Evolutionary conservation across 2,329 filamentous ascomycete genomes (phyloP).

Genomic region (Didymella glomerata): DNA sequence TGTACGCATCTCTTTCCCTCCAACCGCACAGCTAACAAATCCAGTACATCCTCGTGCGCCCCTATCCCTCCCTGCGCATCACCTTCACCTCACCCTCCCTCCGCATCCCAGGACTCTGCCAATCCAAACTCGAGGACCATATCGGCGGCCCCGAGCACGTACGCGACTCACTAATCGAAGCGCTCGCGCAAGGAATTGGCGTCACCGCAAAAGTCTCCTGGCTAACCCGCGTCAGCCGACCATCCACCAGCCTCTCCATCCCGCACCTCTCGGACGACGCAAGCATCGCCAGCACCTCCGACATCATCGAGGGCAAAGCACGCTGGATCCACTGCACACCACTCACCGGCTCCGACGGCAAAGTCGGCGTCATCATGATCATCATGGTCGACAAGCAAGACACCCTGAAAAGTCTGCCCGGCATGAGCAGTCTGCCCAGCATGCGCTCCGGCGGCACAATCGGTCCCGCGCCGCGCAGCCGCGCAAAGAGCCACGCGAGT

Average conservation of each 20-base stretch:
- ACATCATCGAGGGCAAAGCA: slow-evolving; percentile 60
- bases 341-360: slow-evolving; percentile 69
- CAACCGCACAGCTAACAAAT: slow-evolving; percentile 1
- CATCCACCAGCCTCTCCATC: neutral
- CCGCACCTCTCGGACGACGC: slow-evolving; percentile 14
- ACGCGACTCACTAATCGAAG: slow-evolving; percentile 61
- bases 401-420: neutral
- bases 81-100: slow-evolving; percentile 58
- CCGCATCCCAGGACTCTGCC: slow-evolving; percentile 56
- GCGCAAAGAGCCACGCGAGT: slow-evolving; percentile 7
- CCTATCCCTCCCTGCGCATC: slow-evolving; percentile 56
- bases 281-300: slow-evolving; percentile 5
- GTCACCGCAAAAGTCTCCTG: slow-evolving; percentile 79
- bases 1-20: slow-evolving; percentile 48
- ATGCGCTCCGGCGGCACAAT: neutral
- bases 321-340: slow-evolving; percentile 81
- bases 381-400: slow-evolving; percentile 72
- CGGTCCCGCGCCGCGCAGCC: neutral
- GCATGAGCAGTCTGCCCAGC: neutral
- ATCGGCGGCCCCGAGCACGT: slow-evolving; percentile 60
- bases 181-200: slow-evolving; percentile 70
- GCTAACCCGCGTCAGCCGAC: slow-evolving; percentile 44
- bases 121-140: slow-evolving; percentile 55
- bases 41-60: slow-evolving; percentile 58
- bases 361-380: slow-evolving; percentile 79